A percentile compares a stretch with the other conserved stretches of the same genome.
These are phyloP conservation scores for Erigeron canadensis DNA, from an alignment of 129 eudicot genomes.

Conservation along the genomic window DNA sequence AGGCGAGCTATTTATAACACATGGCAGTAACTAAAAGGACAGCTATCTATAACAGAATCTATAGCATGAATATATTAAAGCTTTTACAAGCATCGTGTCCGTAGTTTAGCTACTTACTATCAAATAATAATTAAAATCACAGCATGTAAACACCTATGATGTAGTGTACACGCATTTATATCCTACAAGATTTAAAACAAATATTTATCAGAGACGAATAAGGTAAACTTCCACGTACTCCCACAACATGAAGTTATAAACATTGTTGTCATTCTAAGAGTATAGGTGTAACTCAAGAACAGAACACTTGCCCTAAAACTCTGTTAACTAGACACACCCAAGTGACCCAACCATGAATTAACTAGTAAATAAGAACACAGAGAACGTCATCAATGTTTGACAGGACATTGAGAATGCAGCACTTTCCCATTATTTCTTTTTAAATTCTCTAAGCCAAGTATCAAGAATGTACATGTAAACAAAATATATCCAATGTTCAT, in stretches of 20 bases:
- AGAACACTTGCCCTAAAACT: constrained; percentile 20
- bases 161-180: background rate
- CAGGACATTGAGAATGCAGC: background rate
- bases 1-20: no score
- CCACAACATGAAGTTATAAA: constrained; percentile 14
- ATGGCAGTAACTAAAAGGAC: background rate
- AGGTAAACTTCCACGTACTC: constrained; percentile 6
- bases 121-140: constrained; percentile 18
- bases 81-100: constrained; percentile 14
- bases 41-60: constrained; percentile 10
- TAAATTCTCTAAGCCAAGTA: no score
- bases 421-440: no score
- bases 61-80: background rate
- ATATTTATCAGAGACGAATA: background rate
- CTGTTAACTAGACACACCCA: background rate
- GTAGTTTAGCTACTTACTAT: background rate
- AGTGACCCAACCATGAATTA: background rate
- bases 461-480: no score
- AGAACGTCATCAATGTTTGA: constrained; percentile 5
- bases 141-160: background rate
- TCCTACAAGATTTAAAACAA: background rate
- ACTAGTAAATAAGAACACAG: background rate
- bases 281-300: background rate
- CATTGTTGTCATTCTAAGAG: background rate
- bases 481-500: no score